These are phyloP conservation scores for Quercus parvula DNA, from an alignment of 306 rosid genomes.

Conservation along the genomic window DNA sequence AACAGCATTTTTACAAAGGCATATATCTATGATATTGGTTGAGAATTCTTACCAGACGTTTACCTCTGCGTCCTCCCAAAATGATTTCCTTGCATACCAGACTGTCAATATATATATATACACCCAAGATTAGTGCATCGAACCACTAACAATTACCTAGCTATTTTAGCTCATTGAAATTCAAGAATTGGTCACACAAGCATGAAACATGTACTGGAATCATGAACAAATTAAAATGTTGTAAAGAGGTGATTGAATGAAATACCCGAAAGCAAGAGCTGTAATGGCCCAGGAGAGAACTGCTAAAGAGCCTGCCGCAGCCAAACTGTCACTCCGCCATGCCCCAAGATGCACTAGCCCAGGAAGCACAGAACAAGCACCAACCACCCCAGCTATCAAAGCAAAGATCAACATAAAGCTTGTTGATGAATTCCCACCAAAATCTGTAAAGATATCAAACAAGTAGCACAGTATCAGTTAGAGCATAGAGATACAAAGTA, in stretches of 20 bases:
- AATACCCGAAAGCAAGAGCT: slow-evolving; percentile 38
- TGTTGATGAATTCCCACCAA: slow-evolving; percentile 44
- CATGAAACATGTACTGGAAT: neutral
- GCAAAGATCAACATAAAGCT: slow-evolving; percentile 39
- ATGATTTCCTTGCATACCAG: slow-evolving; percentile 35
- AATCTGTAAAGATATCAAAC: slow-evolving; percentile 11
- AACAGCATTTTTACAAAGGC: too few relatives aligned
- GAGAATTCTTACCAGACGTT: slow-evolving; percentile 32
- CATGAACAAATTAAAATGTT: neutral
- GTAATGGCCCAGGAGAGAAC: slow-evolving; percentile 27
- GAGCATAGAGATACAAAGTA: neutral
- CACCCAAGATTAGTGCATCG: neutral
- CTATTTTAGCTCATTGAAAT: neutral
- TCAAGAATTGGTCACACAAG: neutral
- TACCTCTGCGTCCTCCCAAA: slow-evolving; percentile 32
- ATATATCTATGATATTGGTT: too few relatives aligned
- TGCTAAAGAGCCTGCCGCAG: slow-evolving; percentile 27
- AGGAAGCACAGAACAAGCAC: slow-evolving; percentile 26
- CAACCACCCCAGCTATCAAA: slow-evolving; percentile 27
- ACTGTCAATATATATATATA: slow-evolving; percentile 3
- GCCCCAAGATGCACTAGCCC: slow-evolving; percentile 34
- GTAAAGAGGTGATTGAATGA: neutral
- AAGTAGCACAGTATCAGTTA: neutral
- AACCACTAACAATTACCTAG: neutral
- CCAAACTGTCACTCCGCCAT: slow-evolving; percentile 33